Evolutionary conservation across 768 basidiomycete species (phyloP), one percentile per base, ranked within the genome.

Genomic region (Favolaschia claudopus): DNA sequence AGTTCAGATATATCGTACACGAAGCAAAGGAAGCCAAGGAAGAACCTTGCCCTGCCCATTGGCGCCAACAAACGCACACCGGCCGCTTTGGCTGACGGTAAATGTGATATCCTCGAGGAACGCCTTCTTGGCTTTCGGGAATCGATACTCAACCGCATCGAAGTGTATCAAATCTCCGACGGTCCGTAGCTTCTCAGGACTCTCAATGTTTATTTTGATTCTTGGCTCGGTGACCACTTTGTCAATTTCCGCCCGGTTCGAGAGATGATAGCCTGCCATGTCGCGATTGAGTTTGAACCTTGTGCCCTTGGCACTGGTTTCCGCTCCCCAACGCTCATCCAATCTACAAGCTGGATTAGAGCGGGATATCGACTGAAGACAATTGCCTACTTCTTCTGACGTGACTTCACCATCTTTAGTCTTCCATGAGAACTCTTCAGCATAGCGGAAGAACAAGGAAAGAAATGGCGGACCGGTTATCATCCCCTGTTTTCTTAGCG

Each of bases 281-380:
- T 87, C 86, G 12, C 85, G 74, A 55, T 85, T 85, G 27, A 86
- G 74, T 68, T 87, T 87, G 74, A 86, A 87, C 10, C 81, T 72
- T 17, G 74, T 74, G 7, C 84, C 84, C 50, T 73, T 74, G 27
- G 70, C 51, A 25, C 76, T 70, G n/a, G 74, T 73, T 65, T 76
- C 69, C 31, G 71, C 60, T 34, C 78, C 74, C 68, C 77, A 63
- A 56, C 81, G 63, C 63, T 79, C 67, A 45, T 74, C 71, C 71
- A 82, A 55, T 27, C 56, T 58, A 27, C n/a, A 34, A 27, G 67
- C 22, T 6, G n/a, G 72, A 73, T 68, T 67, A 73, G 8, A 49
- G 29, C n/a, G 3, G 20, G 17, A 22, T 25, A 9, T n/a, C 8
- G 5, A 8, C 10, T 63, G 78, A 76, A n/a, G 76, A 66, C 49